Evolutionary conservation across 2,329 filamentous ascomycete species (phyloP).

Genomic region (Diaporthe aspalathi): DNA sequence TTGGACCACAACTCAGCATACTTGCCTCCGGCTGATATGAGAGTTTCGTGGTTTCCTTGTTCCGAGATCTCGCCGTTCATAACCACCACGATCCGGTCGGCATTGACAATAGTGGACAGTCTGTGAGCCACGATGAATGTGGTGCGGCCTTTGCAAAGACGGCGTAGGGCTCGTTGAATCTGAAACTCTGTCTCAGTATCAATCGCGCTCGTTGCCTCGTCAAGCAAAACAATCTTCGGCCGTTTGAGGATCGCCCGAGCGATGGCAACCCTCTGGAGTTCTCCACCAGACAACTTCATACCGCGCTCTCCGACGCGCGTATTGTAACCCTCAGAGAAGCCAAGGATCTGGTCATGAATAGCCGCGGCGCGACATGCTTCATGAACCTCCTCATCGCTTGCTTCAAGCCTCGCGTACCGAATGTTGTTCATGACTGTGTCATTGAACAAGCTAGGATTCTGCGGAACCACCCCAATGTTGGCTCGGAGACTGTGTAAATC

Average conservation of each 20-base stretch:
- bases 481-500: slow-evolving; percentile 63
- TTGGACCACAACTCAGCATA: slow-evolving; percentile 75
- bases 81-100: slow-evolving; percentile 75
- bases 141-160: slow-evolving; percentile 70
- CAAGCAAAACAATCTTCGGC: slow-evolving; percentile 80
- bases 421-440: slow-evolving; percentile 71
- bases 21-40: slow-evolving; percentile 68
- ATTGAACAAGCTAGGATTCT: slow-evolving; percentile 67
- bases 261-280: slow-evolving; percentile 75
- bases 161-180: slow-evolving; percentile 71
- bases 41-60: slow-evolving; percentile 69
- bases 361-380: slow-evolving; percentile 66
- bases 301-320: slow-evolving; percentile 64
- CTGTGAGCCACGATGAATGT: slow-evolving; percentile 78
- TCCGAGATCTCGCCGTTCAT: slow-evolving; percentile 72
- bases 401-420: slow-evolving; percentile 65
- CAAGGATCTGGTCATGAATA: slow-evolving; percentile 68
- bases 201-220: slow-evolving; percentile 83
- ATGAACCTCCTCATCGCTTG: slow-evolving; percentile 66
- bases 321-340: slow-evolving; percentile 64
- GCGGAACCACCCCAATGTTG: slow-evolving; percentile 67
- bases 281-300: slow-evolving; percentile 73
- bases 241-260: slow-evolving; percentile 79
- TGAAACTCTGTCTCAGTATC: slow-evolving; percentile 76
- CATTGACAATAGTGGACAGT: slow-evolving; percentile 77